Base-by-base conservation (phyloP, 179 eudicot genomes). In the Nepenthes alata region DNA sequence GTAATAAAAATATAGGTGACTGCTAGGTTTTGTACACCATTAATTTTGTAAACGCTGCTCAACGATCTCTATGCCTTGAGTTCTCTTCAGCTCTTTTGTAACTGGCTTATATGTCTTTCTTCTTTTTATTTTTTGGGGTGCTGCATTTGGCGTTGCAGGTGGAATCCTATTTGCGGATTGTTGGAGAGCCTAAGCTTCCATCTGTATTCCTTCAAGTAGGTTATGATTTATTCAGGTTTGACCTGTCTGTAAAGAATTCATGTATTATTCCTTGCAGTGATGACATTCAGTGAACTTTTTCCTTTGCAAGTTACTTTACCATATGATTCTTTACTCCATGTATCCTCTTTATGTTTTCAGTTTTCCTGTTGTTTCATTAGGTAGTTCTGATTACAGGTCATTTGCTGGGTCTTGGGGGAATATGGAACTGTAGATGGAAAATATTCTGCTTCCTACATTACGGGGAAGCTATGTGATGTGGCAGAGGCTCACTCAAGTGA, bases 351-450 rank as follows among this genome's bases (percentile, higher is more conserved):
- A 7, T 35, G 49, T 35, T 36, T 55, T 57, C 39, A 59, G 7
- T 57, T 59, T 53, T 55, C 48, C 53, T 3, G 57, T 39, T n/a
- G 4, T 66, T 10, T 38, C 39, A 53, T 55, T 35, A 44, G 37
- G n/a, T 53, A 44, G 45, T 69, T 68, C 34, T 41, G 59, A 53
- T 70, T 50, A 61, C 71, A 93, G 98, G 95, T 93, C 53, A 89
- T 93, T 62, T 89, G 98, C 69, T 93, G 98, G 98, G 97, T 93
- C 57, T 76, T 93, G 82, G 98, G 98, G 61, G 98, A 93, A 76
- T 89, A 93, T 71, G 98, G 98, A 74, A 89, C 88, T 62, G 83
- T 84, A 16, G 90, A 80, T 80, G 98, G 97, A 36, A 89, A 81
- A 62, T 87, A 85, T 76, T 85, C 98, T 61, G 97, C 98, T 56